phyloP scores from a whole-genome alignment of 495 filamentous ascomycete genomes.

The Penicillium atrosanguineum region DNA sequence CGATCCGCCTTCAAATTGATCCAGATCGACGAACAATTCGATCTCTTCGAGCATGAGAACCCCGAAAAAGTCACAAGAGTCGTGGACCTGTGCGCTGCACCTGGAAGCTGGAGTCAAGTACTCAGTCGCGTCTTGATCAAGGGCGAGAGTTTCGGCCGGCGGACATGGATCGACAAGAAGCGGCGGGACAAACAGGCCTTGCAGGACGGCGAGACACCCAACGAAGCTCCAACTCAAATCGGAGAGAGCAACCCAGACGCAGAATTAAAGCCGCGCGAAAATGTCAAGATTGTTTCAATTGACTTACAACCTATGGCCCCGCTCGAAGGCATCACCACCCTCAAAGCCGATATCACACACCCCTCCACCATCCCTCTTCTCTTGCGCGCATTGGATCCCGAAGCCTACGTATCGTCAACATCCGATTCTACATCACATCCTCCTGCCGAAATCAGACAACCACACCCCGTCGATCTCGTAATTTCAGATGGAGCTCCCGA shows the following conservation, averaged over 20 bases:
- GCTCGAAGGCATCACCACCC: conserved; percentile 83
- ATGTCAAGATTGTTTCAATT: conserved; percentile 92
- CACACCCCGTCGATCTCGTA: conserved; percentile 83
- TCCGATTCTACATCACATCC: conserved; percentile 13
- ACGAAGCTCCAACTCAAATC: conserved; percentile 19
- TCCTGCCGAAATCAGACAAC: conserved; percentile 44
- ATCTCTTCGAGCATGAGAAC: conserved; percentile 69
- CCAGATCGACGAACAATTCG: conserved; percentile 95
- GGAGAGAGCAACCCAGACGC: conserved; percentile 30
- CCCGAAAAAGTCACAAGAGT: conserved; percentile 76
- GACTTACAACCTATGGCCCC: conserved; percentile 95
- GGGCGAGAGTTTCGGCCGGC: conserved; percentile 80
- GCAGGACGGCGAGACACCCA: conserved; percentile 33
- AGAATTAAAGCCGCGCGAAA: conserved; percentile 56
- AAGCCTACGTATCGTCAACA: conserved; percentile 58
- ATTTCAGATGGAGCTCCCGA: conserved; percentile 94
- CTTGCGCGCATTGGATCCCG: conserved; percentile 76
- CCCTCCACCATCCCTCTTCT: conserved; percentile 90
- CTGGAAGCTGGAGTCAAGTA: conserved; percentile 95
- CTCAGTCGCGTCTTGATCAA: conserved; percentile 89
- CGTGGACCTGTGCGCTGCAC: conserved; percentile 93
- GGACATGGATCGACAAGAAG: conserved; percentile 81
- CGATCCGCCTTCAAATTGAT: conserved; percentile 95
- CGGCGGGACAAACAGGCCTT: conserved; percentile 48
- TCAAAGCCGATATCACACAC: conserved; percentile 95